These are phyloP conservation scores for Alternaria alternata DNA, from an alignment of 2,329 filamentous ascomycete genomes.

Conservation along the genomic window DNA sequence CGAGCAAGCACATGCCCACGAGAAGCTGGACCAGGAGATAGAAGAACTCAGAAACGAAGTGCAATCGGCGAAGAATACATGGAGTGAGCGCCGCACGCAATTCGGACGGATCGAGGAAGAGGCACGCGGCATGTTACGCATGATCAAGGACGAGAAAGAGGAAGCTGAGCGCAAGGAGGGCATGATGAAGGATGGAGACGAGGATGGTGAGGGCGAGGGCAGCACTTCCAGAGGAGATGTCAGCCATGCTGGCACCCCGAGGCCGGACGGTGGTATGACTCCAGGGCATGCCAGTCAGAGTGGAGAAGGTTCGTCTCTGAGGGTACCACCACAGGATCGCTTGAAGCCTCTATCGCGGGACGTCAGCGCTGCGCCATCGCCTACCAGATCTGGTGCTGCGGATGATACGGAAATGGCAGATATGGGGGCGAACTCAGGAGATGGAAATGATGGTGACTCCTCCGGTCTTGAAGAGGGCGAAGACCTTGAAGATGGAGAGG, in stretches of 20 bases:
- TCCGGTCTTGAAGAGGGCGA: slow-evolving; percentile 46
- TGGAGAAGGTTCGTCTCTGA: slow-evolving; percentile 40
- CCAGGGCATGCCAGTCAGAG: slow-evolving; percentile 49
- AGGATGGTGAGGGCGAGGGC: slow-evolving; percentile 52
- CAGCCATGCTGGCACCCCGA: slow-evolving; percentile 57
- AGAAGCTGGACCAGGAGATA: slow-evolving; percentile 88
- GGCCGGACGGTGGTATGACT: slow-evolving; percentile 52
- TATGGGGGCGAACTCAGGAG: slow-evolving; percentile 28
- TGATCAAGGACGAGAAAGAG: slow-evolving; percentile 95
- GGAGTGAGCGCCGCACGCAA: slow-evolving; percentile 84
- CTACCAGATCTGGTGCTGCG: slow-evolving; percentile 31
- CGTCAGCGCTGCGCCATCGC: slow-evolving; percentile 37
- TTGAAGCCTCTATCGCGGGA: slow-evolving; percentile 43
- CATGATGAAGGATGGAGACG: slow-evolving; percentile 55
- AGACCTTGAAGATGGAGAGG: slow-evolving; percentile 42
- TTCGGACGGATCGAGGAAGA: slow-evolving; percentile 91
- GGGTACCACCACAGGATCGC: slow-evolving; percentile 43
- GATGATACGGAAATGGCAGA: slow-evolving; percentile 47
- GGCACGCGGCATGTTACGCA: slow-evolving; percentile 81
- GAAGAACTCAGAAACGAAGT: slow-evolving; percentile 85
- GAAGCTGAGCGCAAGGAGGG: slow-evolving; percentile 89
- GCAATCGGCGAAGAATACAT: slow-evolving; percentile 79
- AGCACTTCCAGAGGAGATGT: slow-evolving; percentile 46
- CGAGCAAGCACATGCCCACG: slow-evolving; percentile 79
- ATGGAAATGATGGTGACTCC: slow-evolving; percentile 41